These are phyloP conservation scores for Cyphellophora attinorum DNA, from an alignment of 2,329 filamentous ascomycete species.

Conservation along the genomic window DNA sequence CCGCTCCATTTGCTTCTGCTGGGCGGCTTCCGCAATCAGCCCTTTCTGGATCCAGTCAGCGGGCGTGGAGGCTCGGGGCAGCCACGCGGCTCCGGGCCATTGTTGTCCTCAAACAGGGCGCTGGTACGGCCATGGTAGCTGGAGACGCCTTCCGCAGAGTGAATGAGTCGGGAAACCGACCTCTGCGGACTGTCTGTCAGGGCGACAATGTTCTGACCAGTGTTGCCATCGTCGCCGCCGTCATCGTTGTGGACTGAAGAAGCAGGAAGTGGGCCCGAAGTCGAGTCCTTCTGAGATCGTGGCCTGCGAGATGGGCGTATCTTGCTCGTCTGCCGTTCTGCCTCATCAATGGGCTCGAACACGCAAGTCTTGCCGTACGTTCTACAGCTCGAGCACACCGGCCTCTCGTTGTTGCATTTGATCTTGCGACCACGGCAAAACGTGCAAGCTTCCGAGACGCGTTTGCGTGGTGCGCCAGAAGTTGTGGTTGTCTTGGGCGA, in stretches of 20 bases:
- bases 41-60: slow-evolving; percentile 27
- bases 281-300: not conserved
- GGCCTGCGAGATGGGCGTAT: not conserved
- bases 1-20: slow-evolving; percentile 41
- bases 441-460: slow-evolving; percentile 5
- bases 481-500: slow-evolving; percentile 2
- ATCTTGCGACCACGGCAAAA: slow-evolving; percentile 4
- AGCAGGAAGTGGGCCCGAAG: too few species aligned
- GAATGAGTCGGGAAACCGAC: slow-evolving; percentile 4
- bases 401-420: slow-evolving; percentile 2
- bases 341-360: slow-evolving; percentile 1
- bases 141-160: slow-evolving; percentile 3
- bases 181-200: not conserved
- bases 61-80: not conserved
- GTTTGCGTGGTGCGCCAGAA: slow-evolving; percentile 3
- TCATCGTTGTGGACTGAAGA: not conserved
- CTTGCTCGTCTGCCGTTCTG: not conserved
- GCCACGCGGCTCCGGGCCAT: slow-evolving; percentile 1
- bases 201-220: not conserved
- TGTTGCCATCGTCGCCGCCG: not conserved
- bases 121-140: slow-evolving; percentile 6
- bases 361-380: slow-evolving; percentile 3
- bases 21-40: slow-evolving; percentile 38
- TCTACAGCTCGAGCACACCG: slow-evolving; percentile 1
- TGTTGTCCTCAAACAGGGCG: slow-evolving; percentile 5